phyloP scores from a whole-genome alignment of 2,329 filamentous ascomycete species.

The Ceratocystis eucalypticola region DNA sequence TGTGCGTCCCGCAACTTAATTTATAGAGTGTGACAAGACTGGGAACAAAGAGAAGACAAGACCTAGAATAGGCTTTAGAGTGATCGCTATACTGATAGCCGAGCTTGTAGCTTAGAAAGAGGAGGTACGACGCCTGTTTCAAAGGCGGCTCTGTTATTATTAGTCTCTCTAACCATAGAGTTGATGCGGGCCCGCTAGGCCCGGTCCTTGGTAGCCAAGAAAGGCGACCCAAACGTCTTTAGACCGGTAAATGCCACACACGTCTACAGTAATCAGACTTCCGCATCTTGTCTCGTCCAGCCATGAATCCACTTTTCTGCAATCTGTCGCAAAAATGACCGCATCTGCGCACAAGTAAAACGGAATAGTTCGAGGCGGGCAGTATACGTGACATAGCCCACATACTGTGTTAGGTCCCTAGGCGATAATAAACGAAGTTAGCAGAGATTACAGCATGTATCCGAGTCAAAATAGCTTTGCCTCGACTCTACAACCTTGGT shows the following conservation, averaged over 20 bases:
- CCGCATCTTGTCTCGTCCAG: constrained; percentile 29
- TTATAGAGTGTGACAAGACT: constrained; percentile 27
- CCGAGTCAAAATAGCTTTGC: constrained; percentile 28
- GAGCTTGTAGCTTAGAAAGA: constrained; percentile 36
- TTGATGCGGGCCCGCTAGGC: constrained; percentile 25
- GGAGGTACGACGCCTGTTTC: constrained; percentile 33
- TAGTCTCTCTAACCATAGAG: background rate
- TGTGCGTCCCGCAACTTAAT: constrained; percentile 30
- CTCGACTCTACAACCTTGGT: constrained; percentile 31
- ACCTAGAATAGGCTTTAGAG: constrained; percentile 24
- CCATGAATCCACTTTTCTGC: constrained; percentile 31
- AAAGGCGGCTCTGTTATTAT: background rate
- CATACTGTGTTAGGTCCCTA: background rate
- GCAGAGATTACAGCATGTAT: constrained; percentile 21
- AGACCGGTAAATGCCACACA: constrained; percentile 39
- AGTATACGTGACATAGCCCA: background rate
- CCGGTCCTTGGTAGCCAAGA: constrained; percentile 36
- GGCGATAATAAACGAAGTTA: constrained; percentile 3
- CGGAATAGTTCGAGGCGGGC: background rate
- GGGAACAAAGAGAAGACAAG: constrained; percentile 18
- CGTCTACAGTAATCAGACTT: constrained; percentile 34
- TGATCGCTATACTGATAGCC: constrained; percentile 34
- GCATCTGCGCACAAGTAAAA: constrained; percentile 30
- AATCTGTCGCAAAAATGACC: constrained; percentile 36
- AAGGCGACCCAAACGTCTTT: constrained; percentile 31